Conservation (phyloP, 2,329 filamentous ascomycete genomes). For the Fusarium scirpi region DNA sequence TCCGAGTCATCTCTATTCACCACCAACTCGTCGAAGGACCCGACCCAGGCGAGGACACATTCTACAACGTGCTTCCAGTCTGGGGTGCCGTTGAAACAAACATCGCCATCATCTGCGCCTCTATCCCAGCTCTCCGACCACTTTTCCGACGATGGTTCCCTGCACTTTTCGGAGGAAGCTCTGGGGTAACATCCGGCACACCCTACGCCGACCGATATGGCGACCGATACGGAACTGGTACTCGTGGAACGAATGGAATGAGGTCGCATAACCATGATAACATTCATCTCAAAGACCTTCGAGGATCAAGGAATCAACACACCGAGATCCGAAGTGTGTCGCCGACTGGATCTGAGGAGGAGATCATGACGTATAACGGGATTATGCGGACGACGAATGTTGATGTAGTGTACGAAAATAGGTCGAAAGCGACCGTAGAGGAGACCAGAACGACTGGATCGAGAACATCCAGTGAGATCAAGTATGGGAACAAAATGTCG, state of each 20-base stretch:
- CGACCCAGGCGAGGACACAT: conserved; percentile 33
- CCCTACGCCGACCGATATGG: conserved; percentile 23
- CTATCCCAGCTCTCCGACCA: conserved; percentile 52
- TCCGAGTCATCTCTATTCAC: conserved; percentile 50
- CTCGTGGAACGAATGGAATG: conserved; percentile 40
- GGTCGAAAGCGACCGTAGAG: conserved; percentile 12
- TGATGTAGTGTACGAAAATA: conserved; percentile 41
- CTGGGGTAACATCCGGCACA: conserved; percentile 24
- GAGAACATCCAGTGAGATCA: conserved; percentile 29
- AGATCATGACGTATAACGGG: conserved; percentile 57
- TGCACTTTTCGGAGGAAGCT: conserved; percentile 44
- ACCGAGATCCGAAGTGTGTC: conserved; percentile 53
- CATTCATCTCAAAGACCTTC: conserved; percentile 38
- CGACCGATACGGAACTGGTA: conserved; percentile 20
- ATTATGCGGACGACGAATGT: conserved; percentile 54
- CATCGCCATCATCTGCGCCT: conserved; percentile 52
- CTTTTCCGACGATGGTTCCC: conserved; percentile 51
- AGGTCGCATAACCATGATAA: conserved; percentile 29
- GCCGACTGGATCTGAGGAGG: conserved; percentile 53
- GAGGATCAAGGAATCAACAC: conserved; percentile 36
- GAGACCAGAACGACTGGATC: conserved; percentile 9
- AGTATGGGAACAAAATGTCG: conserved; percentile 19
- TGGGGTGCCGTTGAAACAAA: conserved; percentile 54
- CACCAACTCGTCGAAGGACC: conserved; percentile 44
- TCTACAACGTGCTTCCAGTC: conserved; percentile 49